Base-by-base conservation (phyloP, 768 basidiomycete genomes). In the Xerocomellus dryophilus region DNA sequence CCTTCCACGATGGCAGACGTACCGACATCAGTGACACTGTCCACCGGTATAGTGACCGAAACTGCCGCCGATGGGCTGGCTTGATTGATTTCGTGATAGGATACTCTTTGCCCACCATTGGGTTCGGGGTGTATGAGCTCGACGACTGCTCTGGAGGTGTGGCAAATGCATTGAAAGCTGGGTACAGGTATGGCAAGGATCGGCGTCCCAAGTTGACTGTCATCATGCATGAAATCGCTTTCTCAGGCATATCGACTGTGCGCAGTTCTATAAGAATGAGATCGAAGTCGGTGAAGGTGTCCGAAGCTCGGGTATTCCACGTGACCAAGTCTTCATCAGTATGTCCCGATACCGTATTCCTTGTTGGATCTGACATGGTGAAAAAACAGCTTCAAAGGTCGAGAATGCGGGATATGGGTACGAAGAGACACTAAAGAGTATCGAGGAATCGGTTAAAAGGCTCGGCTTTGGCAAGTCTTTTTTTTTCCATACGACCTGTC, bases 301-400 rank as follows among this genome's bases (percentile, higher is more conserved):
- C 29, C 63, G 61, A 43, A 54, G 15, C 11, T 60, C 55, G 40
- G 57, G 51, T 17, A 44, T 68, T 36, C 54, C 60, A 18, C 61
- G 70, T 12, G 68, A 70, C 29, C 42, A 72, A 21, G 40, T 70
- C 43, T 68, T 70, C 45, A 60, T 70, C 29, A 70, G 70, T 71
- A 54, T 3, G 64, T 11, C 40, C n/a, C 15, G 10, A 5, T 25
- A 25, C 23, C 18, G 6, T 40, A 15, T 3, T 20, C 7, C n/a
- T 39, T 11, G 27, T 38, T 5, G n/a, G 6, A 29, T 29, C 38
- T 59, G 42, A 63, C 18, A 7, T 38, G 35, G 2, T n/a, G 3
- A 34, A 7, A 4, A 47, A 42, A 35, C 12, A 68, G 69, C 63
- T 20, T 69, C 67, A 14, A 69, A 69, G 40, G 61, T 50, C 6